These are phyloP conservation scores for Suillus spraguei DNA, from an alignment of 768 basidiomycete genomes.

Conservation along the genomic window DNA sequence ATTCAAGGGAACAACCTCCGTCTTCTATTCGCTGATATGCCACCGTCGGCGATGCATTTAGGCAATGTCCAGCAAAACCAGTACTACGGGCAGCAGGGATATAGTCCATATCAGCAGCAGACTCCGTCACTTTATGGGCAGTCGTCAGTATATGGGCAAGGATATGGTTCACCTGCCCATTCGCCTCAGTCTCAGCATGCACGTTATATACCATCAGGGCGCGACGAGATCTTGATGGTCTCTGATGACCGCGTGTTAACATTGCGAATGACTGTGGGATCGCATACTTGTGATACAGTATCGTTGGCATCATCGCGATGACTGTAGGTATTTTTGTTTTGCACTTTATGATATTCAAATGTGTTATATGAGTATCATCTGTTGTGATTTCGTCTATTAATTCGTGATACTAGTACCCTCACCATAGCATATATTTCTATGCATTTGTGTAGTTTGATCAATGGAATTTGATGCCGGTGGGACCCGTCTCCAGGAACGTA, in stretches of 20 bases:
- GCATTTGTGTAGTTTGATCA: neutral
- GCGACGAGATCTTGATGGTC: constrained; percentile 88
- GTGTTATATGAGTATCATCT: constrained; percentile 16
- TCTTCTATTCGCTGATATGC: constrained; percentile 91
- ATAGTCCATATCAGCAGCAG: constrained; percentile 36
- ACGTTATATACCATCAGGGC: constrained; percentile 53
- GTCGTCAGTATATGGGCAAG: constrained; percentile 29
- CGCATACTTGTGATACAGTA: constrained; percentile 13
- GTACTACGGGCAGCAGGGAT: constrained; percentile 33
- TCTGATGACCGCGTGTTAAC: constrained; percentile 86
- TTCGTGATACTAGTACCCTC: constrained; percentile 18
- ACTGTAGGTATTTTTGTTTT: constrained; percentile 15
- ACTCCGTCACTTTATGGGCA: constrained; percentile 19
- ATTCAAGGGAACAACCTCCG: constrained; percentile 92
- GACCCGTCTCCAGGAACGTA: neutral
- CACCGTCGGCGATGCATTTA: constrained; percentile 77
- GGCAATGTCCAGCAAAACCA: constrained; percentile 40
- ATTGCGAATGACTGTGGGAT: constrained; percentile 51
- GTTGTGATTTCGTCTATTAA: constrained; percentile 21
- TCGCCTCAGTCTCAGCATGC: constrained; percentile 43
- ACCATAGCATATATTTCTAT: constrained; percentile 34
- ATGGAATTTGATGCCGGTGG: neutral
- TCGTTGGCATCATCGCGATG: constrained; percentile 22
- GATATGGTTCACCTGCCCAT: constrained; percentile 28
- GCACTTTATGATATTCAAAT: constrained; percentile 8